Evolutionary conservation across 306 rosid genomes (phyloP).

Genomic region (Carpinus fangiana): DNA sequence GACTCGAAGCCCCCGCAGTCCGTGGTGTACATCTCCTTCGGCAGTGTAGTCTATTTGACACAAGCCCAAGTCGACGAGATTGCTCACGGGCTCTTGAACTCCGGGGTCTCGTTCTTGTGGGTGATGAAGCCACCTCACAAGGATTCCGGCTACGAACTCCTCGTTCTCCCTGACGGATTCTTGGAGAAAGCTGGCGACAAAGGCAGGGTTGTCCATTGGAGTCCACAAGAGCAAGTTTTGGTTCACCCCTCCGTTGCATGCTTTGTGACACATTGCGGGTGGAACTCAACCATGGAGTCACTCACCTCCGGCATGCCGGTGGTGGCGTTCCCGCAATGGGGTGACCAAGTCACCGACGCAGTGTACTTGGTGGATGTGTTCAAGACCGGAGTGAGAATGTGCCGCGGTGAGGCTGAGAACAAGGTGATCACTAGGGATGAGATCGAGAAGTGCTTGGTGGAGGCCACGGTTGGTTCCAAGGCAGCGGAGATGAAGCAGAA

Average conservation of each 20-base stretch:
- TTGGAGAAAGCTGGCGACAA: constrained; percentile 37
- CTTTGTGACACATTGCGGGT: constrained; percentile 72
- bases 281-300: constrained; percentile 76
- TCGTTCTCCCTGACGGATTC: constrained; percentile 50
- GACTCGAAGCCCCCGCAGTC: constrained; percentile 41
- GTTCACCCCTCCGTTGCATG: constrained; percentile 59
- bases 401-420: constrained; percentile 36
- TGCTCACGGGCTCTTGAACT: constrained; percentile 54
- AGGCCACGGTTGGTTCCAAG: constrained; percentile 37
- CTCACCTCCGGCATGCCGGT: constrained; percentile 57
- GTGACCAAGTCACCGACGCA: constrained; percentile 73
- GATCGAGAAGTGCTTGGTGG: constrained; percentile 40
- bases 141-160: not conserved
- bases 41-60: constrained; percentile 47
- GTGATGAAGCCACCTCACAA: constrained; percentile 48
- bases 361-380: constrained; percentile 59
- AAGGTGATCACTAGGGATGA: constrained; percentile 34
- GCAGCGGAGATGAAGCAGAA: constrained; percentile 33
- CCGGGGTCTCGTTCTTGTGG: constrained; percentile 57
- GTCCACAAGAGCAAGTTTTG: constrained; percentile 64
- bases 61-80: constrained; percentile 65
- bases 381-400: constrained; percentile 38
- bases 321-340: constrained; percentile 78
- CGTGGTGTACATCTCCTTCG: constrained; percentile 68
- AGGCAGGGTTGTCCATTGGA: constrained; percentile 64